Evolutionary conservation across 805 yeast genomes (phyloP).

Genomic region (Scheffersomyces ergatensis): DNA sequence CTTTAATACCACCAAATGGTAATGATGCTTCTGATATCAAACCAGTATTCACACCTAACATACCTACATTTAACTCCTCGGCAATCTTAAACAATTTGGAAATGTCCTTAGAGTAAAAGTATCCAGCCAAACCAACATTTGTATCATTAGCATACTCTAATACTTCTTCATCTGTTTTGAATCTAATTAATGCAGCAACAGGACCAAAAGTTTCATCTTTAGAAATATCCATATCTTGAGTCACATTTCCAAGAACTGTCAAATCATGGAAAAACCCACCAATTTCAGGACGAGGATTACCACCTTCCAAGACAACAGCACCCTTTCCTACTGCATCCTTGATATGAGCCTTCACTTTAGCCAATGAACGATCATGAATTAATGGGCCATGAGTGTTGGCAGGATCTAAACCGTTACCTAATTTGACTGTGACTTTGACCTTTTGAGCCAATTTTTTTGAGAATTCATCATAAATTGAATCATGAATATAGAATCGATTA

Average conservation of each 20-base stretch:
- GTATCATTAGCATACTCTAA: constrained; percentile 60
- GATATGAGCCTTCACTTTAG: constrained; percentile 60
- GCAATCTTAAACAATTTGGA: constrained; percentile 57
- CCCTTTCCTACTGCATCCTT: constrained; percentile 65
- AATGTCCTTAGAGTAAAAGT: constrained; percentile 60
- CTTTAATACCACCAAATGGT: constrained; percentile 63
- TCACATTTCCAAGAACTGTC: constrained; percentile 63
- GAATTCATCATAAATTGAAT: constrained; percentile 48
- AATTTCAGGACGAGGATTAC: constrained; percentile 48
- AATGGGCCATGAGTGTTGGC: constrained; percentile 76
- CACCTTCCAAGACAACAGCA: constrained; percentile 65
- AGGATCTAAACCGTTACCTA: constrained; percentile 62
- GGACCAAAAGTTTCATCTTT: constrained; percentile 85
- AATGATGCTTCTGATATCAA: constrained; percentile 60
- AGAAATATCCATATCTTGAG: constrained; percentile 53
- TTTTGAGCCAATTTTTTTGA: constrained; percentile 39
- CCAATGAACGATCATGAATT: constrained; percentile 60
- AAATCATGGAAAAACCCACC: constrained; percentile 68
- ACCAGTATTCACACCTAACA: constrained; percentile 82
- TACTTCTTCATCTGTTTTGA: constrained; percentile 63
- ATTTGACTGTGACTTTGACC: constrained; percentile 31
- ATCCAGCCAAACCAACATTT: constrained; percentile 76
- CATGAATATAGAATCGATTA: constrained; percentile 56
- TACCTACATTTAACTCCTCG: constrained; percentile 70
- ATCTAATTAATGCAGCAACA: constrained; percentile 66